Conservation (phyloP, 139 green algal species). For the Closterium sp. region DNA sequence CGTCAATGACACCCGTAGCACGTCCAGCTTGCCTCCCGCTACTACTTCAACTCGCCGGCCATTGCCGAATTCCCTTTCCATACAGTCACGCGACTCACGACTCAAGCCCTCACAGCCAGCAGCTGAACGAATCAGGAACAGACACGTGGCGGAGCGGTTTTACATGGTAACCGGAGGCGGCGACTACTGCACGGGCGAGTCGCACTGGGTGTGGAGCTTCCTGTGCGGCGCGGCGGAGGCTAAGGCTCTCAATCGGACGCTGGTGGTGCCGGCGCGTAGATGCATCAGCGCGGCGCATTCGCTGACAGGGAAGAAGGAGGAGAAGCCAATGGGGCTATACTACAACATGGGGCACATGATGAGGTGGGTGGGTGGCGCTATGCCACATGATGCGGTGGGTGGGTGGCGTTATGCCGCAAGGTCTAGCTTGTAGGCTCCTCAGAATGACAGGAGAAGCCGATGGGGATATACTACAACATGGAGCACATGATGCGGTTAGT, state of each 20-base stretch:
- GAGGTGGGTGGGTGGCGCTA: neutral
- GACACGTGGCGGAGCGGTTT: neutral
- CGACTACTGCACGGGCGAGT: slow-evolving; percentile 5
- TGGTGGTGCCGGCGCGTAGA: neutral
- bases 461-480: neutral
- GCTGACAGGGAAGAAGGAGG: neutral
- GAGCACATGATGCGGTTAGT: neutral
- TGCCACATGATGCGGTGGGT: no score
- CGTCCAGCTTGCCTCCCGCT: no score
- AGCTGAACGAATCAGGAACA: neutral
- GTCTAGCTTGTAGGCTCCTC: no score
- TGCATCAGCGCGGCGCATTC: neutral
- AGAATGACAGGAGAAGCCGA: neutral
- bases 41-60: neutral
- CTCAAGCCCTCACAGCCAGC: neutral
- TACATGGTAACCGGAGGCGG: neutral
- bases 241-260: neutral
- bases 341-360: neutral
- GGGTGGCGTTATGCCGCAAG: no score
- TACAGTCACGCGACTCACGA: neutral
- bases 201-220: slow-evolving; percentile 10
- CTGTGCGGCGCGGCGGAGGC: slow-evolving; percentile 18
- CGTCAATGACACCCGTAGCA: neutral
- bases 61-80: neutral
- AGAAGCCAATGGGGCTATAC: neutral